Base-by-base conservation (phyloP, 148 eudicot genomes). In the Silene conica region DNA sequence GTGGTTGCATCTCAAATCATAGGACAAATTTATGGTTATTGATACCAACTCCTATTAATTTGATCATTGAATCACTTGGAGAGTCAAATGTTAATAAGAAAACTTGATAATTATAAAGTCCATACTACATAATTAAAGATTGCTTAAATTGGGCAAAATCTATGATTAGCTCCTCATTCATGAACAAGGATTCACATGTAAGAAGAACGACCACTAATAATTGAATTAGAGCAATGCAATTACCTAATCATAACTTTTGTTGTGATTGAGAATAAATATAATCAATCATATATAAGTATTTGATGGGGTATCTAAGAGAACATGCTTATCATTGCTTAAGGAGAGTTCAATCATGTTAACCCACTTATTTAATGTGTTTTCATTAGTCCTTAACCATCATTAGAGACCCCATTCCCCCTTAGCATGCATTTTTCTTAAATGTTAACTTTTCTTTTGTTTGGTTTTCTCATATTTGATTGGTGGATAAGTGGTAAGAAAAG, bases 101-200 rank as follows among this genome's bases (percentile, higher is more conserved):
- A 21, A 62, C 6, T 63, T 74, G 11, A 66, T 66, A 31, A 34
- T 38, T 22, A 52, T 57, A 58, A 8, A 43, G 2, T 28, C 31
- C 31, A 28, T 22, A 5, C 14, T 63, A 74, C 28, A 28, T n/a
- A 14, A 23, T 18, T 8, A 46, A 74, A 57, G 25, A 31, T 18
- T 58, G 54, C 18, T 48, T 60, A 20, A 3, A 12, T 61, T 58
- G 16, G 22, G 67, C 19, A 65, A 71, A 78, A 64, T 72, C 76
- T 78, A 72, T 72, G 52, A 78, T 78, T 65, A 78, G 67, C 76
- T 66, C 28, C 76, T 65, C 59, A 78, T 72, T 56, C 76, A 78
- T 64, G 76, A 78, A 78, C 72, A 25, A 64, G 52, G 72, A 78
- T 72, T 78, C 72, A 78, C 76, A 78, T 78, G 72, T 72, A 78